Base-by-base conservation (phyloP, 306 rosid species). In the Acmispon strigosus region DNA sequence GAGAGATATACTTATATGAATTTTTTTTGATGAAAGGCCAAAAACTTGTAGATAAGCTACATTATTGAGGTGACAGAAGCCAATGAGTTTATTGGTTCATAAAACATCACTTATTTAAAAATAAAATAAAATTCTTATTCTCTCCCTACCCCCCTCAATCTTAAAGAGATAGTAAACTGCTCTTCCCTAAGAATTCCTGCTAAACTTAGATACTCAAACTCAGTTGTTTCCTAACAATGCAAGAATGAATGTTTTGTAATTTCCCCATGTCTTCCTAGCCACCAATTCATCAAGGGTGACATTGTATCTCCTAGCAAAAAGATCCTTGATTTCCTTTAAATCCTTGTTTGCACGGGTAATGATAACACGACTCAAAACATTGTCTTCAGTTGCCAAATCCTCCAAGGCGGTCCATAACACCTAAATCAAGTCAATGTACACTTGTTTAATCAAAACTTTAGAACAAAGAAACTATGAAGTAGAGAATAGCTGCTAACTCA, bases 331-430 rank as follows among this genome's bases (percentile, higher is more conserved):
- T 56, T 78, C 84, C 4, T 69, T 83, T 68, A 86, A 78, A 66
- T 86, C 87, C 74, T 68, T 78, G 56, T 86, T 86, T 29, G 87
- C 85, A 13, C 86, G 80, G 22, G 71, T 83, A 54, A 83, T 71
- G 59, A 86, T 83, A 62, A 86, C 87, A 51, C 90, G 83, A 37
- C 74, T 83, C 27, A 86, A 62, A 75, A 74, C 81, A 19, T 81
- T 32, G 8, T 61, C 84, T 19, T 86, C 83, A 37, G 75, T 66
- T 50, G 63, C 74, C 65, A 69, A 17, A 9, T 69, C 66, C n/a
- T 69, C 73, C 72, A 72, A 69, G 29, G 90, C 81, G 17, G 72
- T 24, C 2, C 80, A 56, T 48, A 78, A 20, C 22, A 86, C 84
- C 90, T 86, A 50, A 18, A 51, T 65, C 48, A 78, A 49, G 39